These are phyloP conservation scores for Serendipita sp. DNA, from an alignment of 768 basidiomycete species.

Conservation along the genomic window DNA sequence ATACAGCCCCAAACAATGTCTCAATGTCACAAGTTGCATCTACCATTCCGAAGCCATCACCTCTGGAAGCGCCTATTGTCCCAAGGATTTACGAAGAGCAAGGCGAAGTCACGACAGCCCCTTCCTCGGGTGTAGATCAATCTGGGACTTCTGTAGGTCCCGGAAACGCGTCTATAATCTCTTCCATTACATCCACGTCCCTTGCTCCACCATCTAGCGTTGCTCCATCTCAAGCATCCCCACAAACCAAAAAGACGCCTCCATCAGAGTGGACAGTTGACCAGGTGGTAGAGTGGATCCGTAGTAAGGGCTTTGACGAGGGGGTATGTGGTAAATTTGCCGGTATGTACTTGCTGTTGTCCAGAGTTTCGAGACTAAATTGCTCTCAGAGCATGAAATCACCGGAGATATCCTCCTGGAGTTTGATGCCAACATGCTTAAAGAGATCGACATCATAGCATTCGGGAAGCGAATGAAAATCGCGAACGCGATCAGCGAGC, in stretches of 20 bases:
- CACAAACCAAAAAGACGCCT: slow-evolving; percentile 18
- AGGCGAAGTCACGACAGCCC: not conserved
- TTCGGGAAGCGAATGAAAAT: slow-evolving; percentile 92
- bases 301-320: slow-evolving; percentile 67
- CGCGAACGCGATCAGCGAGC: slow-evolving; percentile 78
- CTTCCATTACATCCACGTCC: slow-evolving; percentile 6
- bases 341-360: slow-evolving; percentile 31
- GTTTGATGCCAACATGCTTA: slow-evolving; percentile 79
- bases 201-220: slow-evolving; percentile 18
- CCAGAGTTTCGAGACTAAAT: not conserved
- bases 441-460: slow-evolving; percentile 87
- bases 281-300: slow-evolving; percentile 81
- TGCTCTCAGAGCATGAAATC: slow-evolving; percentile 79
- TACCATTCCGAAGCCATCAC: not conserved
- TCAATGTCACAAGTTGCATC: not conserved
- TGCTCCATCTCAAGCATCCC: slow-evolving; percentile 19
- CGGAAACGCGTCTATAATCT: not conserved
- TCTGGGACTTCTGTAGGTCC: not conserved
- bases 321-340: slow-evolving; percentile 72
- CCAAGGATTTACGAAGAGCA: not conserved
- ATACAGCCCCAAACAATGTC: slow-evolving; percentile 3
- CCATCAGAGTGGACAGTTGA: slow-evolving; percentile 73
- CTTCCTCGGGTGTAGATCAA: not conserved
- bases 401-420: slow-evolving; percentile 93
- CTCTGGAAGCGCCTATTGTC: not conserved